Percentiles rank a stretch among this genome's conserved stretches.
Evolutionary conservation across 352 stramenopile species (phyloP).

Genomic region (Aphanomyces euteiches): DNA sequence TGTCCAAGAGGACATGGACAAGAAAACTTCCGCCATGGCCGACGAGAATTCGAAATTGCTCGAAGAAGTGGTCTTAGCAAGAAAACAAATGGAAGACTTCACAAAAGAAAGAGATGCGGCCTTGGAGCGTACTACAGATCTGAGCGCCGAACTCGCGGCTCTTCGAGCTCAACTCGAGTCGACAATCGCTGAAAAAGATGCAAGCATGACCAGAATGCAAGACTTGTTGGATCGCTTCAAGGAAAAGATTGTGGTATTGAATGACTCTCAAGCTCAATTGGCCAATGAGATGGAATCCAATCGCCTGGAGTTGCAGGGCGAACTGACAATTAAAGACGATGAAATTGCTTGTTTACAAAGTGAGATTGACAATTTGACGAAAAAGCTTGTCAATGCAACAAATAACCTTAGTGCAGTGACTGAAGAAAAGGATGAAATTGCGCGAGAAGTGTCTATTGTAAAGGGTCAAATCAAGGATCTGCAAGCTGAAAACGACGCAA

Average conservation of each 20-base stretch:
- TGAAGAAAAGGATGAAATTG: not conserved
- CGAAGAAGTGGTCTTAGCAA: no score
- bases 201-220: constrained; percentile 36
- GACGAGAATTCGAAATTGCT: no score
- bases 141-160: no score
- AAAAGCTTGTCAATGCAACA: no score
- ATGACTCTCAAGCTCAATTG: not conserved
- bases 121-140: no score
- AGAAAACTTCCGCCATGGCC: no score
- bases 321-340: not conserved
- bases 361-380: no score
- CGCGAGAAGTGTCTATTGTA: not conserved
- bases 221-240: constrained; percentile 25
- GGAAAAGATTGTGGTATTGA: constrained; percentile 24
- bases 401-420: not conserved
- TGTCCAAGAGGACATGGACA: no score
- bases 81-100: no score
- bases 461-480: not conserved
- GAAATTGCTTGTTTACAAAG: no score
- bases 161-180: constrained; percentile 51
- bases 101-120: no score
- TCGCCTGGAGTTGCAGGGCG: not conserved
- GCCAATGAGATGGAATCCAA: not conserved
- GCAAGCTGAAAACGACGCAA: not conserved
- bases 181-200: constrained; percentile 61